These are phyloP conservation scores for Auricularia sp. DNA, from an alignment of 768 basidiomycete species.

Conservation along the genomic window DNA sequence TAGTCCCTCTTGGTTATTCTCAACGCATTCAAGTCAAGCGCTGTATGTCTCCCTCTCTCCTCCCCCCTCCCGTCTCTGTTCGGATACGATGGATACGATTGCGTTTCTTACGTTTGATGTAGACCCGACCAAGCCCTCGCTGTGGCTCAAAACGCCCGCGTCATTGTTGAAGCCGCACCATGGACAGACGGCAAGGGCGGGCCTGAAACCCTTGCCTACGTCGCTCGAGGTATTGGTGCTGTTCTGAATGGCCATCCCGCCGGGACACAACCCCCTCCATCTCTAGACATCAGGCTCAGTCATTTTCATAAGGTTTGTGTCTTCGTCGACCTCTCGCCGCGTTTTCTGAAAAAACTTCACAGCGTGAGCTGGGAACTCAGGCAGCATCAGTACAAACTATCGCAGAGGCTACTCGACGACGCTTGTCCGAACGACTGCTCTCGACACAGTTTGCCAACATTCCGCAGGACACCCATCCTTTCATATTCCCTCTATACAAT, in stretches of 20 bases:
- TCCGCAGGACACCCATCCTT: constrained; percentile 36
- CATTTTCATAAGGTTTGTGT: constrained; percentile 37
- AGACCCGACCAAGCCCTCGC: constrained; percentile 25
- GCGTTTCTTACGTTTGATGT: constrained; percentile 6
- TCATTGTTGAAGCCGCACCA: constrained; percentile 33
- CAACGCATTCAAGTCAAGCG: constrained; percentile 24
- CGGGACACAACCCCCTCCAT: constrained; percentile 35
- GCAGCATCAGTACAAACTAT: constrained; percentile 3
- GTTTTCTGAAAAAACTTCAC: not conserved
- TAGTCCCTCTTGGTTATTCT: constrained; percentile 61
- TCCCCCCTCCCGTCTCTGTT: too few relatives aligned
- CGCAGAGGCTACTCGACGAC: constrained; percentile 19
- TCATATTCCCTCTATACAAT: constrained; percentile 74
- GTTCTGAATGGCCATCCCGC: constrained; percentile 7
- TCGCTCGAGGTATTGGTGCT: not conserved
- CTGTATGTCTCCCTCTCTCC: constrained; percentile 31
- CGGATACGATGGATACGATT: too few relatives aligned
- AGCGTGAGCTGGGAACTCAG: not conserved
- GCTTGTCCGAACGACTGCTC: constrained; percentile 29
- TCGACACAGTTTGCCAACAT: constrained; percentile 36
- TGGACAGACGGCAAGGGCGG: constrained; percentile 22
- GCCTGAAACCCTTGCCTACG: not conserved
- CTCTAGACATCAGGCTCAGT: constrained; percentile 42
- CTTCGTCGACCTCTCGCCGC: constrained; percentile 5
- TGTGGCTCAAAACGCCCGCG: constrained; percentile 38